Base-by-base conservation (phyloP, 768 basidiomycete species). In the Boletus tomentosulus region DNA sequence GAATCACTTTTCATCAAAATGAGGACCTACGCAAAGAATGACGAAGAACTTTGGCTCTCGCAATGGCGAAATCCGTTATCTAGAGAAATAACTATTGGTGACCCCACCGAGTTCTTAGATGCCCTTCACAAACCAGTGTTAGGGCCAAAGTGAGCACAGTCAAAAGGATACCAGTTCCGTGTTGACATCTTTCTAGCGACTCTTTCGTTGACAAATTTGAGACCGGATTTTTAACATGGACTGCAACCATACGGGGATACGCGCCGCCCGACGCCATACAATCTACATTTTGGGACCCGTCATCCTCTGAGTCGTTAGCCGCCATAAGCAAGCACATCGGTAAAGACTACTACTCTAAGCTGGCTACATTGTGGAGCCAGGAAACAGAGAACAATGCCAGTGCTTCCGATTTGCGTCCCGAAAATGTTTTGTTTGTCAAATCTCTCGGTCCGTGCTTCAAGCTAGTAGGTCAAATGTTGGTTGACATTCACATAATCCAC, bases 221-320 rank as follows among this genome's bases (percentile, higher is more conserved):
- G 34, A 88, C 86, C 7, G 93, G 92, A 2, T 94, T 92, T 74
- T 67, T 94, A 48, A 71, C 82, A 3, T 94, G 92, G 91, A 70
- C 78, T 24, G 66, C 78, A 56, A 76, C 73, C 34, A 72, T 91
- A 47, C 84, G 85, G 60, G 86, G 76, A 15, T 92, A 90, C 63
- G 65, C 56, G 31, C 68, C 75, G 3, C 59, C 66, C 6, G 72
- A 73, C 33, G 22, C 44, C 33, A 34, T 43, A 6, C 70, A 73
- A n/a, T 57, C 70, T 12, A 66, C 71, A 13, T 61, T 73, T 1
- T 87, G 88, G 82, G 85, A 89, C 41, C 27, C 62, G 4, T 68
- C 66, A 4, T 87, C 86, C 1, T 66, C 72, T 41, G 69, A 78
- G 9, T 73, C 71, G 28, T 68, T 93, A 10, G 64, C 76, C 24